These are phyloP conservation scores for Pseudomonodictys pantanalensis DNA, from an alignment of 495 filamentous ascomycete species.

Conservation along the genomic window DNA sequence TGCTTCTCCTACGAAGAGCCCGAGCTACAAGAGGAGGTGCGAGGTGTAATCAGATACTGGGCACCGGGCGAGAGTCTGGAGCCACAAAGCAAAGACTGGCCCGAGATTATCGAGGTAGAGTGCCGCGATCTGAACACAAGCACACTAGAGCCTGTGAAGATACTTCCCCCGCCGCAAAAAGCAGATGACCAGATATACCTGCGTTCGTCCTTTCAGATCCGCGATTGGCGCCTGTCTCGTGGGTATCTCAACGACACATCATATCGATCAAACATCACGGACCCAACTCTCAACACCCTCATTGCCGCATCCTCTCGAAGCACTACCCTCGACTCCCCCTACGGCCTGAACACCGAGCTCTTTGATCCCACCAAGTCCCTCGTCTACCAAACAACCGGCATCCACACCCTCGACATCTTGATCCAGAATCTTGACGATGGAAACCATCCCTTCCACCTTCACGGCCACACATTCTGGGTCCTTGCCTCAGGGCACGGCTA, in stretches of 20 bases:
- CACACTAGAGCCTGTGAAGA: conserved; percentile 42
- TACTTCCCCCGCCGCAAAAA: conserved; percentile 41
- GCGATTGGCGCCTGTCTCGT: conserved; percentile 52
- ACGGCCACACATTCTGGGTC: conserved; percentile 59
- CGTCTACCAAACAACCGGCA: conserved; percentile 35
- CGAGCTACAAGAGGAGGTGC: conserved; percentile 35
- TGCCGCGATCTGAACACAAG: conserved; percentile 50
- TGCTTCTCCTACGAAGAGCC: conserved; percentile 51
- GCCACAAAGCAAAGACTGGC: conserved; percentile 41
- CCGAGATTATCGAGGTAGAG: conserved; percentile 41
- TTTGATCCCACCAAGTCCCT: conserved; percentile 31
- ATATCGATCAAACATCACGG: conserved; percentile 46
- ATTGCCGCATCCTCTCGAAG: conserved; percentile 33
- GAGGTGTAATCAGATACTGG: conserved; percentile 32
- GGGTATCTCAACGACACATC: conserved; percentile 57
- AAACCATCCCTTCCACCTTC: conserved; percentile 39
- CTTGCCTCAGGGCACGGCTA: conserved; percentile 55
- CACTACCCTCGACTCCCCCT: conserved; percentile 1
- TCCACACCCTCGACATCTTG: conserved; percentile 36
- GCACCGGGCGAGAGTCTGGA: neutral
- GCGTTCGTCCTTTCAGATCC: conserved; percentile 54
- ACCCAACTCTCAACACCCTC: conserved; percentile 46
- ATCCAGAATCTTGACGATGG: conserved; percentile 42
- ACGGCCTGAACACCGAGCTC: conserved; percentile 32
- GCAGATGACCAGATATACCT: conserved; percentile 50